A percentile compares a stretch with the other conserved stretches of the same genome.
Evolutionary conservation across 2,329 filamentous ascomycete genomes (phyloP).

Genomic region (Xylaria digitata): DNA sequence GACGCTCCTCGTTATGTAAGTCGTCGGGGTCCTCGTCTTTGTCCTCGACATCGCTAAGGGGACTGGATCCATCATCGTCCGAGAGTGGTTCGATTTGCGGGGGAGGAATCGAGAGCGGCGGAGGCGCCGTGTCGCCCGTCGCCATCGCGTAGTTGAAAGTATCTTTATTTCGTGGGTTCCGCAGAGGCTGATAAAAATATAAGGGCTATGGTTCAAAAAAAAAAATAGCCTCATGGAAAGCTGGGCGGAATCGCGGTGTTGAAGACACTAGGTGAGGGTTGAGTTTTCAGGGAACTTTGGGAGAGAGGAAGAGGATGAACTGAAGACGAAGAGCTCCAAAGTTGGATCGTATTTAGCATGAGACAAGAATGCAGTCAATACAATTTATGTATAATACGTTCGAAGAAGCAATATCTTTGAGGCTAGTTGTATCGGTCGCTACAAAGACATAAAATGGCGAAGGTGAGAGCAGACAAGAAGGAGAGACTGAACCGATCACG

Average conservation of each 20-base stretch:
- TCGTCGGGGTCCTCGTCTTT: constrained; percentile 77
- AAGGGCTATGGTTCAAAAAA: not conserved
- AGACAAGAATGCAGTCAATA: constrained; percentile 26
- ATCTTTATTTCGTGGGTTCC: not conserved
- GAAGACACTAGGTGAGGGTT: constrained; percentile 18
- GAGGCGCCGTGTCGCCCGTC: constrained; percentile 60
- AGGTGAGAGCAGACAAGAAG: constrained; percentile 41
- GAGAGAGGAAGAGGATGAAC: constrained; percentile 21
- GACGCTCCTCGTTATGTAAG: constrained; percentile 58
- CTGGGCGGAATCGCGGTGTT: constrained; percentile 18
- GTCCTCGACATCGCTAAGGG: constrained; percentile 91
- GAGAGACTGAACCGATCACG: constrained; percentile 39
- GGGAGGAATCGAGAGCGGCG: constrained; percentile 62
- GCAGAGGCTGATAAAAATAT: not conserved
- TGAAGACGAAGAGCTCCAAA: constrained; percentile 27
- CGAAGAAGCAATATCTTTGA: constrained; percentile 39
- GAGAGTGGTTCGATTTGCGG: constrained; percentile 60
- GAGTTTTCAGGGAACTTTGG: constrained; percentile 36
- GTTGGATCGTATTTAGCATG: constrained; percentile 29
- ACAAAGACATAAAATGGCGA: constrained; percentile 32
- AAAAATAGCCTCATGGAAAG: not conserved
- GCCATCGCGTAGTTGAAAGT: constrained; percentile 57
- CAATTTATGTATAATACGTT: constrained; percentile 28
- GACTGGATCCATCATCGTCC: constrained; percentile 81
- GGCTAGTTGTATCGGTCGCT: constrained; percentile 36